These are phyloP conservation scores for Pisolithus sp. DNA, from an alignment of 768 basidiomycete genomes.

Conservation along the genomic window DNA sequence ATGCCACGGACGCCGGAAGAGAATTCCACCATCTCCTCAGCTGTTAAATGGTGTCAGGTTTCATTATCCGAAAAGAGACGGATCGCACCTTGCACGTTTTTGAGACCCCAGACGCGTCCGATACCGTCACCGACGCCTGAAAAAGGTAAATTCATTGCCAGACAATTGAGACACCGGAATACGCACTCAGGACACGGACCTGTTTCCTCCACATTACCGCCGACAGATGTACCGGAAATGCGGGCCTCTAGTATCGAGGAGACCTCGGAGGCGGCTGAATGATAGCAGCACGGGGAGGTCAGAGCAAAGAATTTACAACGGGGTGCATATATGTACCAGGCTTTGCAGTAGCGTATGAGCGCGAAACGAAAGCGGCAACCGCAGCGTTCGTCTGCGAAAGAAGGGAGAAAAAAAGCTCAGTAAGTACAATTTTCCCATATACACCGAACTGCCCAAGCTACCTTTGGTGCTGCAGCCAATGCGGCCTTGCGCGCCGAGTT, in stretches of 20 bases:
- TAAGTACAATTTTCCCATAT: conserved; percentile 7
- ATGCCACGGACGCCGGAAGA: conserved; percentile 99
- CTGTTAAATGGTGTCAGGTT: conserved; percentile 32
- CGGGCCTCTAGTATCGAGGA: conserved; percentile 98
- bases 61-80: neutral
- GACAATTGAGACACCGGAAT: neutral
- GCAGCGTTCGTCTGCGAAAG: conserved; percentile 29
- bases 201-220: conserved; percentile 97
- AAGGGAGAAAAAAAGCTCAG: conserved; percentile 8
- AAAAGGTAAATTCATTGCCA: conserved; percentile 6
- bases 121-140: conserved; percentile 99
- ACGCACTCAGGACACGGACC: conserved; percentile 96
- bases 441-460: conserved; percentile 25
- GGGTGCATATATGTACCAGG: conserved; percentile 57
- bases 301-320: conserved; percentile 7
- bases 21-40: conserved; percentile 99
- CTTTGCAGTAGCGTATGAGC: conserved; percentile 97
- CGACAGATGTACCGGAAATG: conserved; percentile 86
- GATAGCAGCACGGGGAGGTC: conserved; percentile 12
- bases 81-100: conserved; percentile 87
- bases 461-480: conserved; percentile 63
- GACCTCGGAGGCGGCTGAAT: conserved; percentile 93
- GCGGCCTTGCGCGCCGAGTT: conserved; percentile 76
- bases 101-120: conserved; percentile 98
- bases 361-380: conserved; percentile 48